These are phyloP conservation scores for Cladosporium sp. DNA, from an alignment of 2,329 filamentous ascomycete species.

Conservation along the genomic window DNA sequence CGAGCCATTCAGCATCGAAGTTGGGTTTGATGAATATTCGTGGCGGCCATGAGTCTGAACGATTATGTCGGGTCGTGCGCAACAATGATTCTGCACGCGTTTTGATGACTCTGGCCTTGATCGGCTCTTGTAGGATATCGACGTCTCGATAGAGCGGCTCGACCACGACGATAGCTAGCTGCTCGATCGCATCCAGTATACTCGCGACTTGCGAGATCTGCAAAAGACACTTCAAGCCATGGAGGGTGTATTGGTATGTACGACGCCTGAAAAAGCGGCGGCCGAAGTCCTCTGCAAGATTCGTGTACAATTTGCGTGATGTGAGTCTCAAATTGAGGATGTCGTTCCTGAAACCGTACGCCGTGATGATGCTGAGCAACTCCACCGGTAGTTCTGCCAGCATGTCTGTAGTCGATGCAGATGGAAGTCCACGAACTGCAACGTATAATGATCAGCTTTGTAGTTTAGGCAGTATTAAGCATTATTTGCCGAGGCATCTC, in stretches of 20 bases:
- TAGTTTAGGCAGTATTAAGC: too few species aligned
- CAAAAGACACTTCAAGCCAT: not conserved
- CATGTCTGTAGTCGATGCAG: too few species aligned
- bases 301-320: not conserved
- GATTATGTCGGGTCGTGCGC: not conserved
- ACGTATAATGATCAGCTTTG: too few species aligned
- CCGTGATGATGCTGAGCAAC: too few species aligned
- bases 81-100: not conserved
- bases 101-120: not conserved
- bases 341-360: not conserved
- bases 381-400: too few species aligned
- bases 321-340: not conserved
- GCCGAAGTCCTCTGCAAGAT: not conserved
- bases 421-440: not conserved
- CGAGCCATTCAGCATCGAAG: not conserved
- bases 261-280: not conserved
- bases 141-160: not conserved
- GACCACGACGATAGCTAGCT: not conserved
- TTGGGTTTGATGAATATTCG: too few species aligned
- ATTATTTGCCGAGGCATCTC: too few species aligned
- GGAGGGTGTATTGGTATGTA: not conserved
- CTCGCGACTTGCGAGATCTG: not conserved
- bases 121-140: not conserved
- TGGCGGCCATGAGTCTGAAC: too few species aligned
- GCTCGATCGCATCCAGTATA: not conserved